Conservation (phyloP, 805 yeast genomes). For the Candida germanica region DNA sequence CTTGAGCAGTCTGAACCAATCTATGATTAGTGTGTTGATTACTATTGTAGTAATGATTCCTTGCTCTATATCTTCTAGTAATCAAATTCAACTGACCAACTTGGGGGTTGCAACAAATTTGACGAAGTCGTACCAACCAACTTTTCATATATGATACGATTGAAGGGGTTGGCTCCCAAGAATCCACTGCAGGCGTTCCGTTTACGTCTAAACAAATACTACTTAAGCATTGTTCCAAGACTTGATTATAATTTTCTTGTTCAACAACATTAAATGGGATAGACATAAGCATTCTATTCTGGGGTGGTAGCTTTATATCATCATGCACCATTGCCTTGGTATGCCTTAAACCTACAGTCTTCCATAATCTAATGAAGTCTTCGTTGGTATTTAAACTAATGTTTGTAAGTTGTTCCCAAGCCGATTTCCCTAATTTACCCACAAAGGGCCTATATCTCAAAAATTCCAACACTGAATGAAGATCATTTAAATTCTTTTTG, state of each 20-base stretch:
- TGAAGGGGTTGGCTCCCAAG: constrained; percentile 46
- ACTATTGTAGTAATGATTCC: constrained; percentile 13
- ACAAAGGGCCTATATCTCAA: constrained; percentile 66
- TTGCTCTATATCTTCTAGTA: constrained; percentile 20
- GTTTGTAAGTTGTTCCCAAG: constrained; percentile 37
- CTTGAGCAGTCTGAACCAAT: constrained; percentile 20
- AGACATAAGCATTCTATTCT: constrained; percentile 63
- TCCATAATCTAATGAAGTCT: constrained; percentile 48
- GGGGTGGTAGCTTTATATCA: constrained; percentile 78
- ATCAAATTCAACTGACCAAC: constrained; percentile 31
- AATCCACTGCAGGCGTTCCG: constrained; percentile 48
- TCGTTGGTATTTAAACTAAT: constrained; percentile 11
- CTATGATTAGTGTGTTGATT: constrained; percentile 1
- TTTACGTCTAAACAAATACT: constrained; percentile 54
- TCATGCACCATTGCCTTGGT: constrained; percentile 78
- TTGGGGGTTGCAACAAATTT: constrained; percentile 80
- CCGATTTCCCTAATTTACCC: constrained; percentile 33
- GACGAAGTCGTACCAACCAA: constrained; percentile 71
- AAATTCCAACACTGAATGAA: constrained; percentile 68
- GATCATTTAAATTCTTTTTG: constrained; percentile 60
- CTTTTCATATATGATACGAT: constrained; percentile 50
- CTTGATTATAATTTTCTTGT: constrained; percentile 72
- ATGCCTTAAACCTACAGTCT: constrained; percentile 63
- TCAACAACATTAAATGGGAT: constrained; percentile 81
- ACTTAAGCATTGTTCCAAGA: constrained; percentile 56